Evolutionary conservation across 2,329 filamentous ascomycete species (phyloP).

Genomic region (Hypoxylon sp.): DNA sequence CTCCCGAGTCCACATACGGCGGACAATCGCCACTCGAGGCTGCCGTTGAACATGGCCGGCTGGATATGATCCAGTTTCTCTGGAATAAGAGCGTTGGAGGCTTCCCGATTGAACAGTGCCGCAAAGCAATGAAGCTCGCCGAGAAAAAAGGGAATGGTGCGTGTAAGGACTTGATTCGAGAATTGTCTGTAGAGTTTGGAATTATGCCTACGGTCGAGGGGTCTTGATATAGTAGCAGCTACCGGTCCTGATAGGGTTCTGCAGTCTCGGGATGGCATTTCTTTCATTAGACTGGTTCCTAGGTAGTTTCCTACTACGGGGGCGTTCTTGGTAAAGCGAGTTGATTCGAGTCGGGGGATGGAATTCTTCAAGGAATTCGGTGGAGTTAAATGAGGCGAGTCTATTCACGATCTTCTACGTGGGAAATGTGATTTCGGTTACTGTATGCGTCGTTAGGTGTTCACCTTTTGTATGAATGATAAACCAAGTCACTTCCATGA

Average conservation of each 20-base stretch:
- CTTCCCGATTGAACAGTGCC: slow-evolving; percentile 32
- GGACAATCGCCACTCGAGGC: slow-evolving; percentile 45
- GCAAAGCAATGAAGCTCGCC: slow-evolving; percentile 36
- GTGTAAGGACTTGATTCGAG: slow-evolving; percentile 34
- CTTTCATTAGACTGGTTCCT: not conserved
- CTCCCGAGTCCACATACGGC: slow-evolving; percentile 23
- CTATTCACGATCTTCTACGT: not conserved
- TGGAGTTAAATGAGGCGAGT: not conserved
- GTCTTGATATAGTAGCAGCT: not conserved
- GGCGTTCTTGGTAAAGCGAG: not conserved
- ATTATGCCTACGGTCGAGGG: slow-evolving; percentile 27
- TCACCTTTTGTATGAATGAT: not conserved
- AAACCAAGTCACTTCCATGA: not conserved
- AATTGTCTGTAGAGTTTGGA: slow-evolving; percentile 23
- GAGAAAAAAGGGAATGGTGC: slow-evolving; percentile 29
- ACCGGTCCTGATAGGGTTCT: not conserved
- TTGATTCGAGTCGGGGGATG: not conserved
- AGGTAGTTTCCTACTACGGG: not conserved
- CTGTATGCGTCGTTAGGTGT: not conserved
- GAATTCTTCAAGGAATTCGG: not conserved
- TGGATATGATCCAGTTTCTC: slow-evolving; percentile 45
- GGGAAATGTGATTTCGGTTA: not conserved
- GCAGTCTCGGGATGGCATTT: not conserved
- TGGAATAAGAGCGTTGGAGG: slow-evolving; percentile 30
- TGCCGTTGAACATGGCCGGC: slow-evolving; percentile 40